Evolutionary conservation across 2,329 filamentous ascomycete genomes (phyloP).

Genomic region (Fusarium euwallaceae): DNA sequence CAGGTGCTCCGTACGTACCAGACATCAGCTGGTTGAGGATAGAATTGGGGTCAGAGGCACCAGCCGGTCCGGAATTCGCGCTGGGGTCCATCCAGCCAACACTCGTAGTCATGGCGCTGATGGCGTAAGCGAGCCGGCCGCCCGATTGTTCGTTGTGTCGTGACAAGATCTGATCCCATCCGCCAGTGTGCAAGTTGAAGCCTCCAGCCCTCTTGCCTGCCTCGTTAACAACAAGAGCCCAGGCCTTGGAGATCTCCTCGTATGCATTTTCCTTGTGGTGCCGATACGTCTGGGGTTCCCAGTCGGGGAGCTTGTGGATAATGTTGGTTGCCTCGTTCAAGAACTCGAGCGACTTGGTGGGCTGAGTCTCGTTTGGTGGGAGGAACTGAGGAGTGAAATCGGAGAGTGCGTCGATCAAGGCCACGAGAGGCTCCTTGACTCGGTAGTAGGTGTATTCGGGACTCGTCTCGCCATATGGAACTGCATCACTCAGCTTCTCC

Average conservation of each 20-base stretch:
- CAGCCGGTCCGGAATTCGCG: slow-evolving; percentile 40
- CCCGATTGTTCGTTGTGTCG: slow-evolving; percentile 91
- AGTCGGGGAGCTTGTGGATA: slow-evolving; percentile 89
- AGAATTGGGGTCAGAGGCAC: slow-evolving; percentile 62
- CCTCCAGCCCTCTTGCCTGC: slow-evolving; percentile 91
- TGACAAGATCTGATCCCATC: slow-evolving; percentile 89
- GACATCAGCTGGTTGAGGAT: slow-evolving; percentile 74
- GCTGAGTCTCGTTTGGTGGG: slow-evolving; percentile 88
- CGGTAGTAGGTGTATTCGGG: slow-evolving; percentile 97
- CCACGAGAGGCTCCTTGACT: slow-evolving; percentile 82
- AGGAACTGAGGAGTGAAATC: slow-evolving; percentile 98
- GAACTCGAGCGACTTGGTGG: slow-evolving; percentile 86
- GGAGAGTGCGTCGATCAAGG: slow-evolving; percentile 88
- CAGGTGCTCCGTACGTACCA: slow-evolving; percentile 70
- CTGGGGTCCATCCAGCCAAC: slow-evolving; percentile 81
- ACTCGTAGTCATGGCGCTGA: slow-evolving; percentile 80
- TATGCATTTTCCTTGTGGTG: slow-evolving; percentile 96
- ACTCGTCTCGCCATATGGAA: slow-evolving; percentile 86
- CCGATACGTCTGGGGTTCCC: slow-evolving; percentile 89
- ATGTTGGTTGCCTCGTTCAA: slow-evolving; percentile 91
- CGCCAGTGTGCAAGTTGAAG: slow-evolving; percentile 87
- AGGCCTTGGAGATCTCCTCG: slow-evolving; percentile 94
- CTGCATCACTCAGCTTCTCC: slow-evolving; percentile 79
- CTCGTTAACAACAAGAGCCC: slow-evolving; percentile 91
- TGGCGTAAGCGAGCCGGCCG: slow-evolving; percentile 83